A percentile compares a stretch with the other conserved stretches of the same genome.
Conservation (phyloP, 345 rosid genomes). For the Linum lewisii region DNA sequence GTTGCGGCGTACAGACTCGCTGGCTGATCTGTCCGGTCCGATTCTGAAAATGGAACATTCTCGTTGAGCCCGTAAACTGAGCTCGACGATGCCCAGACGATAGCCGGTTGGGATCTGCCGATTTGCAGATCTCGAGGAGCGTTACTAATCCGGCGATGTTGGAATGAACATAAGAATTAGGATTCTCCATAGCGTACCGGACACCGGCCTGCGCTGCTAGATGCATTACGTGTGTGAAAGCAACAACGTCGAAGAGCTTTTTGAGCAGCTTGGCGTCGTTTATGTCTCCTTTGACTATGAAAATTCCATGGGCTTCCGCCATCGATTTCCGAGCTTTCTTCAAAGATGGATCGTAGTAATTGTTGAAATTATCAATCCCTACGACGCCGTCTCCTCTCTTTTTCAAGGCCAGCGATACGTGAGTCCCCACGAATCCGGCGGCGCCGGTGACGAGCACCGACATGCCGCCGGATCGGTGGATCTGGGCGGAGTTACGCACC, state of each 20-base stretch:
- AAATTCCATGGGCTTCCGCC: not conserved
- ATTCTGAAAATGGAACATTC: not conserved
- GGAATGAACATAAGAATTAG: not conserved
- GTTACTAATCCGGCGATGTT: conserved; percentile 6
- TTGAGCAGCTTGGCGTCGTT: conserved; percentile 4
- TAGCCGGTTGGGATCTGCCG: not conserved
- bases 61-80: conserved; percentile 5
- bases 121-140: conserved; percentile 6
- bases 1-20: conserved; percentile 3
- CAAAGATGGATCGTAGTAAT: conserved; percentile 1
- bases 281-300: not conserved
- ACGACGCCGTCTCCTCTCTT: conserved; percentile 6
- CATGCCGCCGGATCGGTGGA: not conserved
- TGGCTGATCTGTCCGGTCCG: conserved; percentile 4
- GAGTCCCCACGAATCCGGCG: conserved; percentile 3
- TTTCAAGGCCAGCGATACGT: not conserved
- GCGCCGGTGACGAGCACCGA: conserved; percentile 7
- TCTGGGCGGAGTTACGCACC: not conserved
- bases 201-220: conserved; percentile 4
- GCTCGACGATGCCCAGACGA: conserved; percentile 5
- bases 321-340: not conserved
- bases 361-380: conserved; percentile 2
- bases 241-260: conserved; percentile 1
- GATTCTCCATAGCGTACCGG: conserved; percentile 4
- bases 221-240: conserved; percentile 3